Conservation (phyloP, 2,329 filamentous ascomycete species). For the Ophiostoma himal-ulmi region DNA sequence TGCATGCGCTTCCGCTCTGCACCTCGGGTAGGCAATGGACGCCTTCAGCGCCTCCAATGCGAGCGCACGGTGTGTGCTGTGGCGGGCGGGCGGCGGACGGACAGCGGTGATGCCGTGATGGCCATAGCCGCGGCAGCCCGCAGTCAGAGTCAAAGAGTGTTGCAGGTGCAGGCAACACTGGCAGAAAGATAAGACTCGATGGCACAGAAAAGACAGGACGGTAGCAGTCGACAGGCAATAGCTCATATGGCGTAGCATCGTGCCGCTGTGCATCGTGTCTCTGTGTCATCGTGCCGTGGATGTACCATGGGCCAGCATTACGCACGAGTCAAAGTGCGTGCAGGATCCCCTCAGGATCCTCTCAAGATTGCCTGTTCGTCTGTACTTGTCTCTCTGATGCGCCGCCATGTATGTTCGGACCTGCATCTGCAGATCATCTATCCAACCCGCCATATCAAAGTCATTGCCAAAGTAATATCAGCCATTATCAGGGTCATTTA, state of each 20-base stretch:
- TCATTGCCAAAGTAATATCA: no score
- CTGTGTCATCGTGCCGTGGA: neutral
- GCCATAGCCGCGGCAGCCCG: neutral
- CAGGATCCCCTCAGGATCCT: neutral
- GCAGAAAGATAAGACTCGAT: neutral
- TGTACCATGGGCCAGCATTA: neutral
- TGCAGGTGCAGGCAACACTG: neutral
- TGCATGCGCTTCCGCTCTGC: neutral
- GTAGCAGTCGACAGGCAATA: neutral
- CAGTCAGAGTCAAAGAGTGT: neutral
- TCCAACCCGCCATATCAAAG: no score
- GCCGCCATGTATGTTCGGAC: neutral
- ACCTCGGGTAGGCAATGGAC: constrained; percentile 5
- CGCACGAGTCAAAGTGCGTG: neutral
- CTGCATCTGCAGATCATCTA: neutral
- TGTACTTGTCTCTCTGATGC: neutral
- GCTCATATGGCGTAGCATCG: neutral
- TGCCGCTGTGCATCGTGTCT: neutral
- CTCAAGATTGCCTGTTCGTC: neutral
- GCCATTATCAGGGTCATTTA: neutral
- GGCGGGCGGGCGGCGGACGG: no score
- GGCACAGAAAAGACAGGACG: neutral
- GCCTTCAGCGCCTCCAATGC: neutral
- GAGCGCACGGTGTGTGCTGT: neutral
- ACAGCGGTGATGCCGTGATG: neutral